Evolutionary conservation across 2,329 filamentous ascomycete genomes (phyloP).

Genomic region (Botrytis tulipae): DNA sequence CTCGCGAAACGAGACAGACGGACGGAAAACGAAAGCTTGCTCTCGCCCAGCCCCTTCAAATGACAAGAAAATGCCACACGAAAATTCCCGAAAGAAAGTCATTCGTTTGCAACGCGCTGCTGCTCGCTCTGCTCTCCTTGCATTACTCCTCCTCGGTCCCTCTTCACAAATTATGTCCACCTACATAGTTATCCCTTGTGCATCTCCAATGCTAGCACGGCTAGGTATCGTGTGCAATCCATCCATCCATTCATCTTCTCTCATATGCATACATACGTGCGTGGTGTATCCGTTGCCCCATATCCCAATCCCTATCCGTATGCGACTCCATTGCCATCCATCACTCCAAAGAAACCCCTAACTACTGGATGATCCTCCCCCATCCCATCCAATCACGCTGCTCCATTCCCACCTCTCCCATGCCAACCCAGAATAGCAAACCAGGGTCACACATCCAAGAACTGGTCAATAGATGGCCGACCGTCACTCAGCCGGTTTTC

Average conservation of each 20-base stretch:
- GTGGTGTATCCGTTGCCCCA: not conserved
- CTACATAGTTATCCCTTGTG: not conserved
- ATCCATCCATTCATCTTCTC: not conserved
- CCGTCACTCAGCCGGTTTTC: not conserved
- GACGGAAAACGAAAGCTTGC: not conserved
- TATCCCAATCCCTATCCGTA: not conserved
- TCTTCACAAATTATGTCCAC: not conserved
- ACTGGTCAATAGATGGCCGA: not conserved
- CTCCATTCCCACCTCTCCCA: not conserved
- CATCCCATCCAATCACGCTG: not conserved
- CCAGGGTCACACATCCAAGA: not conserved
- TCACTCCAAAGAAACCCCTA: not conserved
- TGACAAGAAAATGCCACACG: not conserved
- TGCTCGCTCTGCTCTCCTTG: no score
- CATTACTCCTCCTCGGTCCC: not conserved
- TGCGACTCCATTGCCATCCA: not conserved
- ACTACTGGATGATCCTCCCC: not conserved
- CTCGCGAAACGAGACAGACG: not conserved
- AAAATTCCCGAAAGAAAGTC: not conserved
- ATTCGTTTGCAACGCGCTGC: not conserved
- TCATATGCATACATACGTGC: not conserved
- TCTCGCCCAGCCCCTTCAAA: not conserved
- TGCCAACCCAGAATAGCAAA: not conserved
- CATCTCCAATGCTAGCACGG: not conserved
- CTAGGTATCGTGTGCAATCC: not conserved